A percentile compares a stretch with the other conserved stretches of the same genome.
These are phyloP conservation scores for Trichoderma breve DNA, from an alignment of 2,329 filamentous ascomycete species.

Conservation along the genomic window DNA sequence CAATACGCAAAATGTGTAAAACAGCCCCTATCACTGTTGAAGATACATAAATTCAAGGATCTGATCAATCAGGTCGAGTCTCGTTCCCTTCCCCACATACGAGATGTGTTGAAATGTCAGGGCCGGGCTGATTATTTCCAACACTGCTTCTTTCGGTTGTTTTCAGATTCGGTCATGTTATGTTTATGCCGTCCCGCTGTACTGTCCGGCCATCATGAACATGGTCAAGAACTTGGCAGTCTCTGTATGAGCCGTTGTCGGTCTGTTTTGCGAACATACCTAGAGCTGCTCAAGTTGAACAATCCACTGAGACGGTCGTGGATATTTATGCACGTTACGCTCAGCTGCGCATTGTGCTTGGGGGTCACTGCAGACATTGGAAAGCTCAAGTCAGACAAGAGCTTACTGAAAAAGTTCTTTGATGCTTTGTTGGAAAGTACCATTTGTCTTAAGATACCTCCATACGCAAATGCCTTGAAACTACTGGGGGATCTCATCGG, in stretches of 20 bases:
- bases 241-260: not conserved
- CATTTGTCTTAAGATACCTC: not conserved
- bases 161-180: not conserved
- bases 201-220: not conserved
- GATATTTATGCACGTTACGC: not conserved
- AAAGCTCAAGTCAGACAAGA: not conserved
- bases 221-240: not conserved
- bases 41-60: not conserved
- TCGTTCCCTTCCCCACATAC: not conserved
- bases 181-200: not conserved
- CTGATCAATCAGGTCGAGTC: not conserved
- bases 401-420: not conserved
- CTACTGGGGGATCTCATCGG: not conserved
- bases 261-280: not conserved
- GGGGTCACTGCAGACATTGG: not conserved
- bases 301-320: not conserved
- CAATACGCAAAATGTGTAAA: not conserved
- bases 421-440: not conserved
- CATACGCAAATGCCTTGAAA: not conserved
- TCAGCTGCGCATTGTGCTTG: not conserved
- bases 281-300: not conserved
- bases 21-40: not conserved
- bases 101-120: not conserved
- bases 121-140: not conserved
- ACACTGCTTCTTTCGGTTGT: not conserved